A percentile compares a stretch with the other conserved stretches of the same genome.
Evolutionary conservation across 2,329 filamentous ascomycete species (phyloP).

Genomic region (Tolypocladium pustulatum): DNA sequence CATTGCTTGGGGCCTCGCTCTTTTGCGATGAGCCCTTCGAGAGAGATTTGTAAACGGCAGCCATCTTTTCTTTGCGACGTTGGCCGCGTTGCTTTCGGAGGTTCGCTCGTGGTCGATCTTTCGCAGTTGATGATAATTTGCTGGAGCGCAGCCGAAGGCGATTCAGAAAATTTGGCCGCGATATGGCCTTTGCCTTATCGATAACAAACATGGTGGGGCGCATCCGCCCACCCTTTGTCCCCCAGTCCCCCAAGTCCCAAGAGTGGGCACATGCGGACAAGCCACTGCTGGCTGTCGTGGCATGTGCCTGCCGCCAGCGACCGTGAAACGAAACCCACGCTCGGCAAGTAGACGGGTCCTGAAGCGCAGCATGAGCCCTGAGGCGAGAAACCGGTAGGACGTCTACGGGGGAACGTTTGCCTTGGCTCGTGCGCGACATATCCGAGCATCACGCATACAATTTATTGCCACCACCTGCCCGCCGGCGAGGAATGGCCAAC

Average conservation of each 20-base stretch:
- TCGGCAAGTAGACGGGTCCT: background rate
- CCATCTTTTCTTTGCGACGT: conserved; percentile 33
- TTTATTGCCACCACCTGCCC: background rate
- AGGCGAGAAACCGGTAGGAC: background rate
- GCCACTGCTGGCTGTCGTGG: background rate
- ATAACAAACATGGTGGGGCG: background rate
- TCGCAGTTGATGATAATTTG: background rate
- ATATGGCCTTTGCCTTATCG: background rate
- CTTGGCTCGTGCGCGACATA: background rate
- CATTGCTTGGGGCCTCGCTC: conserved; percentile 36
- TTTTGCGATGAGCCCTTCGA: conserved; percentile 47
- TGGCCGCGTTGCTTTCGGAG: background rate
- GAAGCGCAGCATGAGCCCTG: background rate
- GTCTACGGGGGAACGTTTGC: background rate
- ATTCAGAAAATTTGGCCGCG: background rate
- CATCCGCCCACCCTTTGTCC: background rate
- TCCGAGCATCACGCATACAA: background rate
- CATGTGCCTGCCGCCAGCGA: background rate
- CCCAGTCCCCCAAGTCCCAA: background rate
- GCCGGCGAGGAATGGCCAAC: background rate
- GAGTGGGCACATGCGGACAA: background rate
- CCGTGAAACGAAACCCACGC: background rate
- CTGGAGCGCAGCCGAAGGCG: background rate
- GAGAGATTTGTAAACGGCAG: conserved; percentile 64
- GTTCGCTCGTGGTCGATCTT: background rate